Percentiles rank a stretch among this genome's conserved stretches.
Conservation (phyloP, 805 yeast genomes). For the Wickerhamia fluorescens region DNA sequence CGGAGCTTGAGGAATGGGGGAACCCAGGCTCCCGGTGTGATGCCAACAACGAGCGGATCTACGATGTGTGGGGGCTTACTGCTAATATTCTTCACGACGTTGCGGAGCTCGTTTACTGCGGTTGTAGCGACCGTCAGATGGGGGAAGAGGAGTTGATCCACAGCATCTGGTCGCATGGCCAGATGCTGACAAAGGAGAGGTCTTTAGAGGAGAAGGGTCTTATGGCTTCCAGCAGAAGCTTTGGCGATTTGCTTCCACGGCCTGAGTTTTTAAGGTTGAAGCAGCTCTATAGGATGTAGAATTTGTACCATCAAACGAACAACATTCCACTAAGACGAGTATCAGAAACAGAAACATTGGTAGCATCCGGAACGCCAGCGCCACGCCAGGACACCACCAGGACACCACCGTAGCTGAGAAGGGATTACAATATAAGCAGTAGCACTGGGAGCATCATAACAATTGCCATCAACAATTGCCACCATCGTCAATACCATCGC, state of each 20-base stretch:
- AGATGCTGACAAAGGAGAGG: slow-evolving; percentile 41
- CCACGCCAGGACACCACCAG: no score
- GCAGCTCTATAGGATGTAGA: slow-evolving; percentile 26
- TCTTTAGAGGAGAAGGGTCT: slow-evolving; percentile 48
- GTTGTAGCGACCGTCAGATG: slow-evolving; percentile 15
- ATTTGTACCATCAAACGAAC: neutral
- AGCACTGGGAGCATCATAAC: no score
- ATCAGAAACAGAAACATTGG: no score
- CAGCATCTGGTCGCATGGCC: slow-evolving; percentile 46
- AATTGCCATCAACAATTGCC: no score
- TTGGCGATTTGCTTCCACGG: slow-evolving; percentile 38
- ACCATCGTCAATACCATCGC: no score
- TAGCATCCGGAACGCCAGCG: no score
- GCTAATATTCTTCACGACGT: slow-evolving; percentile 73
- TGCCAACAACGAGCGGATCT: slow-evolving; percentile 37
- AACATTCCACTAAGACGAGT: neutral
- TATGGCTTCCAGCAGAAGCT: slow-evolving; percentile 37
- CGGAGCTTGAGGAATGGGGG: slow-evolving; percentile 28
- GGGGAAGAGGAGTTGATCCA: slow-evolving; percentile 66
- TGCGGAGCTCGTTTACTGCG: slow-evolving; percentile 44
- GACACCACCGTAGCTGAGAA: no score
- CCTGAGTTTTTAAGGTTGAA: slow-evolving; percentile 38
- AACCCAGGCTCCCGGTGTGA: slow-evolving; percentile 32
- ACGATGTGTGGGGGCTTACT: slow-evolving; percentile 79
- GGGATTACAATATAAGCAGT: no score